These are phyloP conservation scores for Diaporthe sp. DNA, from an alignment of 2,329 filamentous ascomycete genomes.

Conservation along the genomic window DNA sequence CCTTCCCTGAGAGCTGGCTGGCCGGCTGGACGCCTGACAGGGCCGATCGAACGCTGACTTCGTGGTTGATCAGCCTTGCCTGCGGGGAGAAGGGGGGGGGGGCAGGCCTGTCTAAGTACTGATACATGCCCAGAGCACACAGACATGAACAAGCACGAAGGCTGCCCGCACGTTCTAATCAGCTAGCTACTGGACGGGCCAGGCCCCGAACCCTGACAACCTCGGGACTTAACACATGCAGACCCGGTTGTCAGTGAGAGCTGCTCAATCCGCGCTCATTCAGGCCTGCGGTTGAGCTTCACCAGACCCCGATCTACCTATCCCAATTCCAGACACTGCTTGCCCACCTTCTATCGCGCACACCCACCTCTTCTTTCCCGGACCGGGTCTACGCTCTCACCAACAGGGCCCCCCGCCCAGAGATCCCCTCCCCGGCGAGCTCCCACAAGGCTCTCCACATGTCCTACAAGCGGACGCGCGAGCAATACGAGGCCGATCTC, in stretches of 20 bases:
- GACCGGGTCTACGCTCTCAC: not conserved
- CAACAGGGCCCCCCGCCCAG: not conserved
- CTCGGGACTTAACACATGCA: not conserved
- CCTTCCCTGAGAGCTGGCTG: not conserved
- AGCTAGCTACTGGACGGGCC: not conserved
- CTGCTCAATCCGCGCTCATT: not conserved
- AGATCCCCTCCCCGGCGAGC: slow-evolving; percentile 1
- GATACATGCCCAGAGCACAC: not conserved
- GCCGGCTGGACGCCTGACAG: not conserved
- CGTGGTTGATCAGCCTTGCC: slow-evolving; percentile 19
- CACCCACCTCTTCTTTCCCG: not conserved
- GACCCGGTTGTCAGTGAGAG: not conserved
- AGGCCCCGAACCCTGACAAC: not conserved
- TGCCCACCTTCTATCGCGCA: not conserved
- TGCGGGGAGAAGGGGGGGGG: not conserved
- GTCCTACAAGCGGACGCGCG: slow-evolving; percentile 85
- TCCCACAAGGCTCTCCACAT: slow-evolving; percentile 59
- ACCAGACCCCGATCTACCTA: not conserved
- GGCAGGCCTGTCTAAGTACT: not conserved
- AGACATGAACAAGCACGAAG: not conserved
- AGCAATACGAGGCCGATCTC: slow-evolving; percentile 82
- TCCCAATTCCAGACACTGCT: not conserved
- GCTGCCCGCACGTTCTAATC: not conserved
- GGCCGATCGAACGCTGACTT: not conserved
- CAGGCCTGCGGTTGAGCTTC: not conserved